Evolutionary conservation across 2,329 filamentous ascomycete species (phyloP), one percentile per base, ranked within the genome.

Genomic region (Intubia oerlemansii): DNA sequence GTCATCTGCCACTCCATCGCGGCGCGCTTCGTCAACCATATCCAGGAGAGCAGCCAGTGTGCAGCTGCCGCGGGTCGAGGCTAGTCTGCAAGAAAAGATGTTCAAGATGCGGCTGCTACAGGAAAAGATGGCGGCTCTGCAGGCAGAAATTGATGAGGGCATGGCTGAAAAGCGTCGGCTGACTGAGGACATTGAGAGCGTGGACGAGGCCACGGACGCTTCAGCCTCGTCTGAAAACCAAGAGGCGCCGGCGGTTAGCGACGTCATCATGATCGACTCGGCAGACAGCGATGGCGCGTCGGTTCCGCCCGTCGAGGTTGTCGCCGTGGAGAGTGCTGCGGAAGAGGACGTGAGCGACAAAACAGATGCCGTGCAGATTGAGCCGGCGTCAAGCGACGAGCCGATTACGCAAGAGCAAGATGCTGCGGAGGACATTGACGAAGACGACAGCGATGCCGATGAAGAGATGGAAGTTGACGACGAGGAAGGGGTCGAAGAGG

Each of bases 101-200:
- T 47, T 52, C n/a, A 58, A 53, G 34, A 40, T 67, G 12, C 51
- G 52, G 30, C 43, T 50, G 13, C 39, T 65, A 20, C 49, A 57
- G 33, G 52, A 55, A 5, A 53, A 64, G 40, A 48, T 60, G 14
- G 47, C 49, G 13, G 52, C 49, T 12, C 50, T 67, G 20, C 49
- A 64, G 40, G 51, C 51, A 15, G 62, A 66, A 34, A 47, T 57
- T 11, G 45, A 52, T 15, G 44, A 40, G 2, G 42, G 39, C 28
- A 29, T 48, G 13, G 47, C 45, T 10, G 47, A 53, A 31, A 44
- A 45, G 34, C 41, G 39, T 30, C 42, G 38, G 32, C 36, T 53
- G 31, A 40, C 40, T 4, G 39, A 41, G 10, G 45, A 50, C 30
- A 39, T 47, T 29, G 41, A 46, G 7, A 34, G 39, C 10, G 50